phyloP scores from a whole-genome alignment of 257 asterid species.

The Nicotiana obtusifolia region DNA sequence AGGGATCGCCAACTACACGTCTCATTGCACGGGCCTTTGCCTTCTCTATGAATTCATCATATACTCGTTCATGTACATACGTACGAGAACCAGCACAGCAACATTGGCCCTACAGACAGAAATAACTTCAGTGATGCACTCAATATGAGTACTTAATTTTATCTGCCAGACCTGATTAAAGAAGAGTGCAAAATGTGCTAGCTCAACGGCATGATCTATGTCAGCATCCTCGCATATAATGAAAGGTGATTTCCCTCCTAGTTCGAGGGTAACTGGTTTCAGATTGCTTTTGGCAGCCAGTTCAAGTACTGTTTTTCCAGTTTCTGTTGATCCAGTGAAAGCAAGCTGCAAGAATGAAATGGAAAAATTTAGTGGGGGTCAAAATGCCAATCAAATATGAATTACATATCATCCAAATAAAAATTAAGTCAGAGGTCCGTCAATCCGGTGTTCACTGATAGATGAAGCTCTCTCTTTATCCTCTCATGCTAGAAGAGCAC shows the following conservation, averaged over 20 bases:
- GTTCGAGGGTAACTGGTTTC: constrained; percentile 72
- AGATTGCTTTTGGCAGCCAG: constrained; percentile 72
- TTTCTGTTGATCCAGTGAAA: constrained; percentile 76
- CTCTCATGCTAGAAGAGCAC: not conserved
- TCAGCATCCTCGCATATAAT: constrained; percentile 70
- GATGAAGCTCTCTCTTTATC: not conserved
- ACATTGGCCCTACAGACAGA: constrained; percentile 56
- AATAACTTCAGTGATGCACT: not conserved
- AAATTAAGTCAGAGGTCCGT: not conserved
- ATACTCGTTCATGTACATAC: constrained; percentile 59
- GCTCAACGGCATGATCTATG: constrained; percentile 54
- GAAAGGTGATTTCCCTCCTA: constrained; percentile 85
- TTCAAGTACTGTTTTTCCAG: constrained; percentile 52
- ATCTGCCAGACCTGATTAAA: constrained; percentile 54
- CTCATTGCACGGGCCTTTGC: constrained; percentile 60
- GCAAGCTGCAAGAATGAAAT: constrained; percentile 46
- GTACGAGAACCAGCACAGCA: constrained; percentile 91
- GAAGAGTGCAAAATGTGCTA: constrained; percentile 73
- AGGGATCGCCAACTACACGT: constrained; percentile 77
- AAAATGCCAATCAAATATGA: not conserved
- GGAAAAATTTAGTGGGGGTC: not conserved
- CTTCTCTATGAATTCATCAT: constrained; percentile 67
- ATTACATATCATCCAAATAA: not conserved
- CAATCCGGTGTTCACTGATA: not conserved
- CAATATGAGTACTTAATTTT: not conserved